Base-by-base conservation (phyloP, 345 rosid species). In the Erysimum cheiranthoides region DNA sequence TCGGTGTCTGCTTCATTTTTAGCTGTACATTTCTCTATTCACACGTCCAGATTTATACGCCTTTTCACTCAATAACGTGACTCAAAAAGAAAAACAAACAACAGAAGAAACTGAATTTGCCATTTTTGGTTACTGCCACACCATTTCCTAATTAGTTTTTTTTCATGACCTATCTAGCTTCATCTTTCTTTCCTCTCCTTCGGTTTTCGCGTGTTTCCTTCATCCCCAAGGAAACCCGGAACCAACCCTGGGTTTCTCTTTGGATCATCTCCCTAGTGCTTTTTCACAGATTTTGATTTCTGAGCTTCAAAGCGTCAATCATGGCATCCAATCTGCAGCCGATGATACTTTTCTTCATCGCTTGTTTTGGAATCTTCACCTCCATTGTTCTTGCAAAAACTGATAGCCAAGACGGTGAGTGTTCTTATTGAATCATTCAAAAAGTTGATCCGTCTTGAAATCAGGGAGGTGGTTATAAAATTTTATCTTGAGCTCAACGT, bases 401-500 rank as follows among this genome's bases (percentile, higher is more conserved):
- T 2, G 80, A 84, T 46, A 82, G 85, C 28, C 74, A 75, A 36
- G 92, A 90, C 32, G 88, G 96, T 88, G 79, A 70, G 67, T 61
- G 6, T 49, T 72, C n/a, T 72, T 51, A 62, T 66, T 52, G 43
- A 60, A 51, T 61, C 73, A 61, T 49, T 40, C 18, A 1, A 50
- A 50, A 13, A 18, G 6, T 27, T 49, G 51, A 30, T 72, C 53
- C 3, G 35, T 45, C 32, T 35, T 61, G 38, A 25, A 43, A 57
- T 11, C 11, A 60, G 49, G 36, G n/a, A 36, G 17, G 27, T 50
- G 53, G 59, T 21, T 43, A 17, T 11, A 53, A 31, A 45, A 27
- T n/a, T 14, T 61, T 60, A 53, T 73, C 53, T 40, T 32, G 31
- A 47, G 63, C 61, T 61, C 57, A 69, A 42, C 31, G 11, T 51